These are phyloP conservation scores for Gamsiella multidivaricata DNA, from an alignment of 192 early-diverging fungal genomes.

Conservation along the genomic window DNA sequence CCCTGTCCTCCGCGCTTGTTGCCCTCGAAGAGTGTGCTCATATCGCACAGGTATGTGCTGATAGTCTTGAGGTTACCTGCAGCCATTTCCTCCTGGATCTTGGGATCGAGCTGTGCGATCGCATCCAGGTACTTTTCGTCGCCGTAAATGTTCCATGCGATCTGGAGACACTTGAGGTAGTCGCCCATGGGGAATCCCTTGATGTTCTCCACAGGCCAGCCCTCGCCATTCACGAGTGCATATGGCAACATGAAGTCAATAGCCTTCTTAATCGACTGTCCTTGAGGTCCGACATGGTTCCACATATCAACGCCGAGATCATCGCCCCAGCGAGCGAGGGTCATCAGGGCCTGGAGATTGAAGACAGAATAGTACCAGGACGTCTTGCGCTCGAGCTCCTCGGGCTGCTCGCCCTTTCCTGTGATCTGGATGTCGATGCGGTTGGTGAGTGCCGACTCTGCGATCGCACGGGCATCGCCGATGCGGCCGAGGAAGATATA, in stretches of 20 bases:
- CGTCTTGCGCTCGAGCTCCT: slow-evolving; percentile 56
- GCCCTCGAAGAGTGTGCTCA: slow-evolving; percentile 35
- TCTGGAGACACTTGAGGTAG: slow-evolving; percentile 59
- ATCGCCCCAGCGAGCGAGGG: slow-evolving; percentile 51
- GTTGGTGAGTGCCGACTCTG: slow-evolving; percentile 37
- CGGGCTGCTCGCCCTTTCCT: slow-evolving; percentile 51
- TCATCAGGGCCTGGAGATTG: slow-evolving; percentile 60
- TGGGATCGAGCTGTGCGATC: slow-evolving; percentile 41
- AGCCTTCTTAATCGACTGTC: slow-evolving; percentile 58
- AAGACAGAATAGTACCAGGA: slow-evolving; percentile 65
- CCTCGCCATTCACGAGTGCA: slow-evolving; percentile 54
- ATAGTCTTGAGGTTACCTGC: slow-evolving; percentile 36
- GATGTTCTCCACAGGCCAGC: slow-evolving; percentile 60
- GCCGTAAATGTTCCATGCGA: slow-evolving; percentile 62
- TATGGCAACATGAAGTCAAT: slow-evolving; percentile 65
- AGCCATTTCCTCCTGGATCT: slow-evolving; percentile 31
- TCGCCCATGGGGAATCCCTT: slow-evolving; percentile 56
- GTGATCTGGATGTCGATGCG: slow-evolving; percentile 57
- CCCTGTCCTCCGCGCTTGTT: slow-evolving; percentile 40
- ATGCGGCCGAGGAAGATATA: slow-evolving; percentile 56
- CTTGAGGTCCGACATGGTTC: slow-evolving; percentile 53
- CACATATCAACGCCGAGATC: slow-evolving; percentile 56
- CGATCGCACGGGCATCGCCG: slow-evolving; percentile 39
- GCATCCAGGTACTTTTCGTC: slow-evolving; percentile 56
- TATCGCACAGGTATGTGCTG: slow-evolving; percentile 40